Conservation (phyloP, 768 basidiomycete species). For the Suillus discolor region DNA sequence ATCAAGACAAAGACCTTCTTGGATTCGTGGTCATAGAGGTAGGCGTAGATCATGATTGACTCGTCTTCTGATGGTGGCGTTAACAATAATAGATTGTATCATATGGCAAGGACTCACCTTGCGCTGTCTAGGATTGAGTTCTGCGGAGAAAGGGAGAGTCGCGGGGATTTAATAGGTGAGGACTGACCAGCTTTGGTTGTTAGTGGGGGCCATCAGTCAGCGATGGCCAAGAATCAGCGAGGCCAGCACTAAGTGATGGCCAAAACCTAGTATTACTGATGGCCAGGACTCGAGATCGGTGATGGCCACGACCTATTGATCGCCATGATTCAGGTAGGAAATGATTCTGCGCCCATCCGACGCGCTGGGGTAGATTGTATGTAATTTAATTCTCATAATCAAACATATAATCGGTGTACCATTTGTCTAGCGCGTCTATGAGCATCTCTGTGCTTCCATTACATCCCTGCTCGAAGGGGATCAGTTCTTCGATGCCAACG, state of each 20-base stretch:
- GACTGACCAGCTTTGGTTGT: no score
- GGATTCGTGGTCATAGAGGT: not conserved
- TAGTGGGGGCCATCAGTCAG: no score
- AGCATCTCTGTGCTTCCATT: not conserved
- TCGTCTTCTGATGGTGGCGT: not conserved
- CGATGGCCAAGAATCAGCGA: no score
- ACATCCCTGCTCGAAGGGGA: not conserved
- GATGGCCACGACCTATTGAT: no score
- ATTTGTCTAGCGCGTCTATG: not conserved
- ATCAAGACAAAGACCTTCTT: not conserved
- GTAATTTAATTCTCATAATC: not conserved
- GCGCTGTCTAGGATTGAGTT: not conserved
- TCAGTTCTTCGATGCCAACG: not conserved
- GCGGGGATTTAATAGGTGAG: not conserved
- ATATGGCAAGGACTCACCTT: not conserved
- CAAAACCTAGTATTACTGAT: no score
- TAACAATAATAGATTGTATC: not conserved
- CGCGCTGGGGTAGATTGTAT: not conserved
- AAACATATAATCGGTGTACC: not conserved
- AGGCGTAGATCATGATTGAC: not conserved
- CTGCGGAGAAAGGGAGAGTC: not conserved
- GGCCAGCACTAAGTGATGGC: no score
- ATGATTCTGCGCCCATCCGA: no score
- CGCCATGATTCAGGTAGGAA: no score
- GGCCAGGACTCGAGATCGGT: no score